Evolutionary conservation across 2,329 filamentous ascomycete species (phyloP).

Genomic region (Pseudogymnoascus sp.): DNA sequence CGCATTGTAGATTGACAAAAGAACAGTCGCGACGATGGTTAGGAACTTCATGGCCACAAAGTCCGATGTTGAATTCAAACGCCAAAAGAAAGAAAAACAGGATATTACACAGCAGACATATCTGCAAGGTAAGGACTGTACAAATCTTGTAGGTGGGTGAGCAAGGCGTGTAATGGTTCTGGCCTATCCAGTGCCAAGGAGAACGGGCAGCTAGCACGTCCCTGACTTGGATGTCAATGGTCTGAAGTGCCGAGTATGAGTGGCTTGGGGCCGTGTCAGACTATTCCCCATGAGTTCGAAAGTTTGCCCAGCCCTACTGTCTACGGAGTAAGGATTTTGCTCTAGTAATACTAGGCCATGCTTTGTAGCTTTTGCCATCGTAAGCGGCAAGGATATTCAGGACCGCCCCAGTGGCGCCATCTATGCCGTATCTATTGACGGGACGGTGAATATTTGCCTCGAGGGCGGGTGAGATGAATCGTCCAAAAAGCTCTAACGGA

Average conservation of each 20-base stretch:
- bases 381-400: background rate
- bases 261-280: background rate
- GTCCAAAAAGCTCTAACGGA: background rate
- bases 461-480: background rate
- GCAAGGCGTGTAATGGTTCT: background rate
- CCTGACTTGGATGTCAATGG: background rate
- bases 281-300: background rate
- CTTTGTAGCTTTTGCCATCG: background rate
- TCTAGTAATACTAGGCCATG: background rate
- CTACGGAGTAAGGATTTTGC: background rate
- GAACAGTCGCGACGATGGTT: background rate
- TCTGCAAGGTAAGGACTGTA: background rate
- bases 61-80: constrained; percentile 2
- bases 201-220: background rate
- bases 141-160: background rate
- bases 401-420: background rate
- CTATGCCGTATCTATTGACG: background rate
- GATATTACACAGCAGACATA: background rate
- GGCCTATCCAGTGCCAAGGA: background rate
- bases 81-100: background rate
- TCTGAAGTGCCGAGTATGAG: background rate
- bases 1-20: constrained; percentile 1
- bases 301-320: background rate
- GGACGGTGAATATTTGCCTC: background rate
- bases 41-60: background rate